phyloP scores from a whole-genome alignment of 169 alveolate species.

The Plasmodium reichenowi region DNA sequence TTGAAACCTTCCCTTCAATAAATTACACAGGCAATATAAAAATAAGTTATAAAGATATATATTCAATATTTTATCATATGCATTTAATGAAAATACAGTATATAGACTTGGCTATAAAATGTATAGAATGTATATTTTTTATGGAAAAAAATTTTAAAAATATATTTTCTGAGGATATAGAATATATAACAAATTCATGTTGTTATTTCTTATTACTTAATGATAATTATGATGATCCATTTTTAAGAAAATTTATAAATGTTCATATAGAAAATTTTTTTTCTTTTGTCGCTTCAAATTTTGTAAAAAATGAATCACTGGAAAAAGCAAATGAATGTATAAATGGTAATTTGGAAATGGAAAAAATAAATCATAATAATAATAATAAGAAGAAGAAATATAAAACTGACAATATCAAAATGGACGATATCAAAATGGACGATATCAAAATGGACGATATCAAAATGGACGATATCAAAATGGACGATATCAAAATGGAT shows the following conservation, averaged over 20 bases:
- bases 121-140: conserved; percentile 28
- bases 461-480: background rate
- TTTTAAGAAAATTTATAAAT: background rate
- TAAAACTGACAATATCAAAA: too few relatives aligned
- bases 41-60: conserved; percentile 15
- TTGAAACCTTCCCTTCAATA: background rate
- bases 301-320: background rate
- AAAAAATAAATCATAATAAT: background rate
- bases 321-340: background rate
- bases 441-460: too few relatives aligned
- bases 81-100: conserved; percentile 18
- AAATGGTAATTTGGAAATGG: too few relatives aligned
- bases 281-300: conserved; percentile 4
- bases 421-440: too few relatives aligned
- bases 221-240: conserved; percentile 15
- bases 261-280: conserved; percentile 12
- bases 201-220: conserved; percentile 42
- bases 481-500: too few relatives aligned
- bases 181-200: conserved; percentile 21
- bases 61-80: conserved; percentile 8
- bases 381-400: background rate
- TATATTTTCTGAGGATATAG: conserved; percentile 3
- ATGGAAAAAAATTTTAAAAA: conserved; percentile 22
- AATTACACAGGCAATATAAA: background rate
- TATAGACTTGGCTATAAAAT: conserved; percentile 1